Evolutionary conservation across 108 stramenopile genomes (phyloP).

Genomic region (Hondaea fermentalgiana): DNA sequence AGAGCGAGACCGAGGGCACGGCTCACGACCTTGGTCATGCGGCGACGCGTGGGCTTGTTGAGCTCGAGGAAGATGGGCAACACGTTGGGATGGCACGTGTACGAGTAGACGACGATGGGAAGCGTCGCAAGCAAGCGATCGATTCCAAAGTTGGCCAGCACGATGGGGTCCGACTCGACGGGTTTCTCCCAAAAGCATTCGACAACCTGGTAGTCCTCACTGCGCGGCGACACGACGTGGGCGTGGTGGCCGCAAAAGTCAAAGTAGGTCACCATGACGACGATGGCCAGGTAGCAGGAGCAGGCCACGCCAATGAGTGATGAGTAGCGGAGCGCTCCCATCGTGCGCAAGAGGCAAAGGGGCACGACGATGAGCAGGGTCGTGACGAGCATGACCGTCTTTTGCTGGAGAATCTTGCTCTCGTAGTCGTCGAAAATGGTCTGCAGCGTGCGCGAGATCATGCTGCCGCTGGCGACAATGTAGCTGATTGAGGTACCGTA

Average conservation of each 20-base stretch:
- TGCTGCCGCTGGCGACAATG: background rate
- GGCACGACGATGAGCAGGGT: background rate
- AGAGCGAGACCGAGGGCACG: background rate
- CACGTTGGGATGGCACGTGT: constrained; percentile 13
- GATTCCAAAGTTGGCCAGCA: background rate
- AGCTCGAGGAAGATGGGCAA: constrained; percentile 9
- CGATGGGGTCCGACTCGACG: background rate
- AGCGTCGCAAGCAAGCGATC: background rate
- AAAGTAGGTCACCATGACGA: background rate
- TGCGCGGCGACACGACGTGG: background rate
- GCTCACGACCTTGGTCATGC: constrained; percentile 4
- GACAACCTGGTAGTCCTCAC: background rate
- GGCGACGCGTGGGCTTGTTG: background rate
- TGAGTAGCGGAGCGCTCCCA: background rate
- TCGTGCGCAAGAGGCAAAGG: background rate
- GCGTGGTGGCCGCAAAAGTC: background rate
- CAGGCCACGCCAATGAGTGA: background rate
- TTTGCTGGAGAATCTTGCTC: background rate
- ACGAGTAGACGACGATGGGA: constrained; percentile 9
- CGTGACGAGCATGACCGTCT: background rate
- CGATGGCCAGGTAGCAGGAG: background rate
- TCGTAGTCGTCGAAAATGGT: background rate
- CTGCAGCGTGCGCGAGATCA: background rate
- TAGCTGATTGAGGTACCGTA: constrained; percentile 2
- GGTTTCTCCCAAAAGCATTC: constrained; percentile 4